phyloP scores from a whole-genome alignment of 768 basidiomycete genomes.

The Leucocoprinus birnbaumii region DNA sequence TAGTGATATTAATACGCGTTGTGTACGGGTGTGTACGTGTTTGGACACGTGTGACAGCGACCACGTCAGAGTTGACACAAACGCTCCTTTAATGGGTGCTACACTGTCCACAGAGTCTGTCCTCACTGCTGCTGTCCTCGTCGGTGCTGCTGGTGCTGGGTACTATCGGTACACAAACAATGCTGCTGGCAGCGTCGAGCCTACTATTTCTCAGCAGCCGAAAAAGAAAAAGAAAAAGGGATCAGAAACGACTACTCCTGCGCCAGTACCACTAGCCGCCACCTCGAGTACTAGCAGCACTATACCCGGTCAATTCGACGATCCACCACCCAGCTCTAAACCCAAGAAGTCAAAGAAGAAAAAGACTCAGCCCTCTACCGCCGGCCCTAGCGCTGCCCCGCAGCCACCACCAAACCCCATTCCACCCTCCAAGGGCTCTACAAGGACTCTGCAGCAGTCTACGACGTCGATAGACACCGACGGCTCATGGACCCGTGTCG shows the following conservation, averaged over 20 bases:
- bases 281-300: conserved; percentile 4
- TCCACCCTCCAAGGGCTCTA: not conserved
- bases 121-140: conserved; percentile 34
- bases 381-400: not conserved
- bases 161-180: conserved; percentile 26
- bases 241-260: conserved; percentile 12
- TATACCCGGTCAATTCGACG: conserved; percentile 11
- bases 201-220: conserved; percentile 22
- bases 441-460: conserved; percentile 26
- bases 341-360: conserved; percentile 14
- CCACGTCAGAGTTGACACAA: conserved; percentile 7
- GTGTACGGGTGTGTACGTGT: conserved; percentile 9
- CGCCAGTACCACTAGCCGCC: conserved; percentile 2
- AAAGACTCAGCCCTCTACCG: not conserved
- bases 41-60: conserved; percentile 8
- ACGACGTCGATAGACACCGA: conserved; percentile 48
- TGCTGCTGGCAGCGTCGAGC: conserved; percentile 11
- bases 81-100: conserved; percentile 33
- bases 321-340: conserved; percentile 5
- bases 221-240: conserved; percentile 48
- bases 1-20: conserved; percentile 1
- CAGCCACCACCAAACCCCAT: not conserved
- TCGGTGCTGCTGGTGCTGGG: conserved; percentile 38
- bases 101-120: conserved; percentile 37
- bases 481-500: conserved; percentile 73